A percentile compares a stretch with the other conserved stretches of the same genome.
Conservation (phyloP, 164 flowering plant genomes). For the Stephania cephalantha region DNA sequence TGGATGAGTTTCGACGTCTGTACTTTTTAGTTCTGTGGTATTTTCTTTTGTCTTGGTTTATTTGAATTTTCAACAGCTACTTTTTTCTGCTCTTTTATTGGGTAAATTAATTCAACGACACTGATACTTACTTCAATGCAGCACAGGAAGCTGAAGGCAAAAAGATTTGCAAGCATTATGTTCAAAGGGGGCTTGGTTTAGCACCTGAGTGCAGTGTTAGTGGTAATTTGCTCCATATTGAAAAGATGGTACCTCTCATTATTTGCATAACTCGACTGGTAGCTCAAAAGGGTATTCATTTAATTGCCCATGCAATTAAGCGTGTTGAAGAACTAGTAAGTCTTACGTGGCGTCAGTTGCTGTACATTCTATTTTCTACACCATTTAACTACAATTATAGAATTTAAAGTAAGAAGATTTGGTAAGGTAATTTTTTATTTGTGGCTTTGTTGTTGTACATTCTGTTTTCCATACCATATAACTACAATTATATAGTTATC, state of each 20-base stretch:
- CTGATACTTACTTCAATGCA: slow-evolving; percentile 16
- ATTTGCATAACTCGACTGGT: slow-evolving; percentile 62
- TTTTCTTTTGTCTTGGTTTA: background rate
- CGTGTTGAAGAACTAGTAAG: slow-evolving; percentile 50
- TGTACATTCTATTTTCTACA: slow-evolving; percentile 1
- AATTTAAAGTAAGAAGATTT: background rate
- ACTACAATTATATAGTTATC: too few relatives aligned
- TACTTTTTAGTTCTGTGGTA: background rate
- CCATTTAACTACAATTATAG: background rate
- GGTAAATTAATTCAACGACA: background rate
- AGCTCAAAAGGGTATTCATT: slow-evolving; percentile 72
- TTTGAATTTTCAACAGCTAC: background rate
- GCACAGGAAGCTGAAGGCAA: slow-evolving; percentile 43
- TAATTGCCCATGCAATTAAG: slow-evolving; percentile 51
- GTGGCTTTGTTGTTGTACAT: background rate
- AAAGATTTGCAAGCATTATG: slow-evolving; percentile 49
- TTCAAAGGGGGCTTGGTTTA: slow-evolving; percentile 62
- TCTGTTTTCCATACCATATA: background rate
- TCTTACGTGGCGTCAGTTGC: background rate
- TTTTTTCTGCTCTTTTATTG: background rate
- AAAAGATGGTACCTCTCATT: slow-evolving; percentile 38
- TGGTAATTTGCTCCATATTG: slow-evolving; percentile 9
- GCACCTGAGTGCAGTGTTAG: slow-evolving; percentile 15
- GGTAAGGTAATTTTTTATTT: too few relatives aligned
- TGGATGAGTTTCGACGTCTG: background rate